Evolutionary conservation across 495 filamentous ascomycete genomes (phyloP), one percentile per base, ranked within the genome.

Genomic region (Aspergillus olivimuriae): DNA sequence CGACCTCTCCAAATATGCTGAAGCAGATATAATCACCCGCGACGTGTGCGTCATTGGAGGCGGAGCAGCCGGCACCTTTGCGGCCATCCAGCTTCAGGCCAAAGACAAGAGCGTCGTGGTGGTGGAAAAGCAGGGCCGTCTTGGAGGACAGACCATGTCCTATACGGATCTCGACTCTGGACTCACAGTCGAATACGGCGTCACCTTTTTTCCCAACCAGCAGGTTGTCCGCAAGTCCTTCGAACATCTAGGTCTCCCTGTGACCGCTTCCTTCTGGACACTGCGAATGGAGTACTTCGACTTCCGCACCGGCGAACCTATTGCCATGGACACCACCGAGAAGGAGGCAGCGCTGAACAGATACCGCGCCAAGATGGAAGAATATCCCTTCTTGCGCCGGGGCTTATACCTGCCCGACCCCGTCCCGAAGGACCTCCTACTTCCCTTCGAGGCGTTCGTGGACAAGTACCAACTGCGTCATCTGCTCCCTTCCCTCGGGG

Each of bases 11-110:
- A 37, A 20, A 18, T 37, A 37, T 18, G 20, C 10, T 7, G 10
- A 4, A 19, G 16, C 34, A 14, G 34, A 37, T 7, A 26, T 39
- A 2, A 45, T 45, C 23, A 6, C 23, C 16, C 54, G 57, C 11
- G 69, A 73, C 53, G 58, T 75, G 20, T 56, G 48, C 16, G 57
- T 76, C 36, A 60, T 74, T 19, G 69, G 72, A 3, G 71, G 71
- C 22, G 72, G 71, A n/a, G 59, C 68, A n/a, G 40, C 54, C 9
- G 71, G 72, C 4, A 66, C 60, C 0, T 70, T 72, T 37, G 51
- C 65, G 1, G 64, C 70, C 1, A 54, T 73, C 24, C 47, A 56
- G 2, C 54, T 76, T 0, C 43, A 40, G 12, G 50, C 67, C 41
- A 41, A 50, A 15, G 49, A 51, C 16, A 60, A 68, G 26, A 55